These are phyloP conservation scores for Ophiostoma himal-ulmi DNA, from an alignment of 2,329 filamentous ascomycete genomes.

Conservation along the genomic window DNA sequence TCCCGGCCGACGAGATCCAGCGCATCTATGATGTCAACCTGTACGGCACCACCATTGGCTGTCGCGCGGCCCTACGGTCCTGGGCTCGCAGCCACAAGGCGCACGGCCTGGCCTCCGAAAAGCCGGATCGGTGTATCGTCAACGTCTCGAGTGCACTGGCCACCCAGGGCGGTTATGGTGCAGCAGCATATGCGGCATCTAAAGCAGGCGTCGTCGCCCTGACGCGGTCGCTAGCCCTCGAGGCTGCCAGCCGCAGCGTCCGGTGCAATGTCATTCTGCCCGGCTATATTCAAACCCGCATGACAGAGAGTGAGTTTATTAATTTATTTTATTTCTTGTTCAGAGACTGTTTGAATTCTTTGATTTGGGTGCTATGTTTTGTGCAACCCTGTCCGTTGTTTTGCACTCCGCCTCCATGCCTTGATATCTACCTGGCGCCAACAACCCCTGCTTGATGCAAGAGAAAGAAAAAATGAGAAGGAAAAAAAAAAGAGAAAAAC, in stretches of 20 bases:
- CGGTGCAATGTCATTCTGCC: constrained; percentile 76
- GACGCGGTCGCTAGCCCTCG: constrained; percentile 59
- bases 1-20: constrained; percentile 46
- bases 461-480: background rate
- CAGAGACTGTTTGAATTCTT: background rate
- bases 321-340: background rate
- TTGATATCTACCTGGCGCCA: constrained; percentile 8
- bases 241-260: constrained; percentile 56
- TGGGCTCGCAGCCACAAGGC: constrained; percentile 20
- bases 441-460: background rate
- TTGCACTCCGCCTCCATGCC: constrained; percentile 13
- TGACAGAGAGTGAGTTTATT: constrained; percentile 60
- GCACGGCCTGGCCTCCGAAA: background rate
- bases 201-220: constrained; percentile 75
- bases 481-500: background rate
- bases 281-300: constrained; percentile 75
- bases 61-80: constrained; percentile 40
- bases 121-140: constrained; percentile 56
- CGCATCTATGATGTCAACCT: constrained; percentile 65
- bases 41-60: constrained; percentile 56
- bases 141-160: constrained; percentile 76
- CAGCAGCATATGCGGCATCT: constrained; percentile 68
- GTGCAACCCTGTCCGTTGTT: background rate
- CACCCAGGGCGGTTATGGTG: constrained; percentile 59
- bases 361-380: background rate